phyloP scores from a whole-genome alignment of 257 asterid genomes.

The Solanum ahanhuiri region DNA sequence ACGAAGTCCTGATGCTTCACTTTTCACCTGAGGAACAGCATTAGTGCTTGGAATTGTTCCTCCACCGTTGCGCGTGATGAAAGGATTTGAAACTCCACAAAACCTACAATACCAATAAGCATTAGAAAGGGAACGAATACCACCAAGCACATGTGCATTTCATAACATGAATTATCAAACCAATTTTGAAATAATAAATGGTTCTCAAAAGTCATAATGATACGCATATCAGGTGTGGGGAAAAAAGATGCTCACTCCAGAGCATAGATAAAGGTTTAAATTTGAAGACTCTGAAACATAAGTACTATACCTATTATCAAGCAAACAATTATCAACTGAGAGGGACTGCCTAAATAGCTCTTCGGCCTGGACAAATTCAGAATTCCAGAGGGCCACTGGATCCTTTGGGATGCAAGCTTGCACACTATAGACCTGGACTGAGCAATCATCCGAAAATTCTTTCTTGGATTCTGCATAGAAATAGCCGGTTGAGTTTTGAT shows the following conservation, averaged over 20 bases:
- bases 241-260: background rate
- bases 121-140: background rate
- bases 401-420: conserved; percentile 93
- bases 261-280: background rate
- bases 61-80: conserved; percentile 46
- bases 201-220: background rate
- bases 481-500: background rate
- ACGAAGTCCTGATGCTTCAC: conserved; percentile 32
- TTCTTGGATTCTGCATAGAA: conserved; percentile 54
- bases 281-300: background rate
- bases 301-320: conserved; percentile 60
- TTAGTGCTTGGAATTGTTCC: conserved; percentile 24
- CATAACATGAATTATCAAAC: background rate
- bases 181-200: background rate
- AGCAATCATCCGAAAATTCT: conserved; percentile 57
- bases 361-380: conserved; percentile 81
- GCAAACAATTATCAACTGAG: conserved; percentile 58
- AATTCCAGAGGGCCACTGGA: conserved; percentile 89
- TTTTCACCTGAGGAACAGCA: conserved; percentile 31
- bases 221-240: background rate
- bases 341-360: conserved; percentile 63
- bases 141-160: background rate
- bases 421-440: conserved; percentile 78
- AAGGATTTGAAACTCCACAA: conserved; percentile 74
- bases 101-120: conserved; percentile 29